phyloP scores from a whole-genome alignment of 108 stramenopile species.

The Thalassiosira profunda region DNA sequence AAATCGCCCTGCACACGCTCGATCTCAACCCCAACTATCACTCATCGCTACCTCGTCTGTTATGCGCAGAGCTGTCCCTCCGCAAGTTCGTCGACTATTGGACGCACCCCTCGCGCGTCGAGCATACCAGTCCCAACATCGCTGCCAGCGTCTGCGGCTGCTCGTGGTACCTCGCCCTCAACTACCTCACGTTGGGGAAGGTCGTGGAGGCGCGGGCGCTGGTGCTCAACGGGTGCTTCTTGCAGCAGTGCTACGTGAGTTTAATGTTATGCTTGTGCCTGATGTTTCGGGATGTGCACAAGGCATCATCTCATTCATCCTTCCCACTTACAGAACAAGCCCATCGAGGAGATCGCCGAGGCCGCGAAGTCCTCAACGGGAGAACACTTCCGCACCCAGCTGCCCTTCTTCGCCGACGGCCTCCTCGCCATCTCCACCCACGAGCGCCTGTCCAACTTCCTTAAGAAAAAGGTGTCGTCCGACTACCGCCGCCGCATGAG shows the following conservation, averaged over 20 bases:
- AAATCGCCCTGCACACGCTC: too few species aligned
- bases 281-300: too few species aligned
- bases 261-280: too few species aligned
- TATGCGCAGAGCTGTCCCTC: too few species aligned
- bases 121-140: neutral
- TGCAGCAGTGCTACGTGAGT: slow-evolving; percentile 4
- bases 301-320: too few species aligned
- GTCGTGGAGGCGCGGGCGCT: neutral
- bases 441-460: slow-evolving; percentile 12
- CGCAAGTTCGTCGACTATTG: too few species aligned
- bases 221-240: neutral
- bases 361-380: neutral
- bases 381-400: slow-evolving; percentile 2
- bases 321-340: slow-evolving; percentile 20
- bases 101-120: neutral
- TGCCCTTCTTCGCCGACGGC: slow-evolving; percentile 35
- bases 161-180: neutral
- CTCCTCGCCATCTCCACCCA: slow-evolving; percentile 21
- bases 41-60: too few species aligned
- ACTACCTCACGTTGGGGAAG: neutral
- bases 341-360: slow-evolving; percentile 16
- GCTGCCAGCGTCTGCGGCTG: neutral
- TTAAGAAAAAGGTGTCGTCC: slow-evolving; percentile 16
- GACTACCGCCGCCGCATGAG: slow-evolving; percentile 11
- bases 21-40: too few species aligned